phyloP scores from a whole-genome alignment of 345 rosid genomes.

The Rhodomyrtus tomentosa region DNA sequence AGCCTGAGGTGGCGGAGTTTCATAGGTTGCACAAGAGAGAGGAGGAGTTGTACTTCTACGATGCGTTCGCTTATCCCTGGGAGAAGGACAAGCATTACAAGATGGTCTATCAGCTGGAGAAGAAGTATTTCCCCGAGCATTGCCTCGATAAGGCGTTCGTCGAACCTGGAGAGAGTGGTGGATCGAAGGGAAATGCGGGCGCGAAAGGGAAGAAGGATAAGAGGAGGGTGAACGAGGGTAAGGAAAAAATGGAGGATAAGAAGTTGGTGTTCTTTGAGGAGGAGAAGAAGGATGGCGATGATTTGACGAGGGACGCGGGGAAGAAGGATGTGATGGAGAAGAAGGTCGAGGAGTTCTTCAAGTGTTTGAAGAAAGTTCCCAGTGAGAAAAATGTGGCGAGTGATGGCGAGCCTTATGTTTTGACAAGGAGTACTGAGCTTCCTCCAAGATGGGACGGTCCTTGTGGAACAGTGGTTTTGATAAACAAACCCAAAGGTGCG shows the following conservation, averaged over 20 bases:
- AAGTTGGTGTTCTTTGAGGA: constrained; percentile 64
- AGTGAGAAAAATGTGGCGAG: constrained; percentile 35
- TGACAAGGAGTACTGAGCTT: constrained; percentile 59
- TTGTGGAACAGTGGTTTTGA: constrained; percentile 67
- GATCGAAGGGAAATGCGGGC: constrained; percentile 7
- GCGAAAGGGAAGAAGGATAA: constrained; percentile 11
- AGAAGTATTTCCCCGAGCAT: constrained; percentile 89
- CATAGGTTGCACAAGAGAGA: constrained; percentile 78
- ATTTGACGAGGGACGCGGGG: constrained; percentile 1
- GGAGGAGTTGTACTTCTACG: constrained; percentile 79
- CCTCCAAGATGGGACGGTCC: constrained; percentile 91
- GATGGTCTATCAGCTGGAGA: constrained; percentile 94
- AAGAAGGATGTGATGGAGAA: constrained; percentile 44
- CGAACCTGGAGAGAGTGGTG: constrained; percentile 37
- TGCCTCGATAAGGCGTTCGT: constrained; percentile 84
- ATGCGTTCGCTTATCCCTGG: constrained; percentile 88
- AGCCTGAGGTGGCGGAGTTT: constrained; percentile 76
- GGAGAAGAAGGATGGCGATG: constrained; percentile 18
- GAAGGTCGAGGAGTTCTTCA: constrained; percentile 83
- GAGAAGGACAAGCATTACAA: constrained; percentile 93
- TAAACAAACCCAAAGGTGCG: constrained; percentile 92
- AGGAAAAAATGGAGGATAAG: constrained; percentile 19
- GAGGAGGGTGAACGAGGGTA: constrained; percentile 6
- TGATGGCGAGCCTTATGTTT: constrained; percentile 61
- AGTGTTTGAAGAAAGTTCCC: constrained; percentile 69